These are phyloP conservation scores for Davidsoniella eucalypti DNA, from an alignment of 2,329 filamentous ascomycete species.

Conservation along the genomic window DNA sequence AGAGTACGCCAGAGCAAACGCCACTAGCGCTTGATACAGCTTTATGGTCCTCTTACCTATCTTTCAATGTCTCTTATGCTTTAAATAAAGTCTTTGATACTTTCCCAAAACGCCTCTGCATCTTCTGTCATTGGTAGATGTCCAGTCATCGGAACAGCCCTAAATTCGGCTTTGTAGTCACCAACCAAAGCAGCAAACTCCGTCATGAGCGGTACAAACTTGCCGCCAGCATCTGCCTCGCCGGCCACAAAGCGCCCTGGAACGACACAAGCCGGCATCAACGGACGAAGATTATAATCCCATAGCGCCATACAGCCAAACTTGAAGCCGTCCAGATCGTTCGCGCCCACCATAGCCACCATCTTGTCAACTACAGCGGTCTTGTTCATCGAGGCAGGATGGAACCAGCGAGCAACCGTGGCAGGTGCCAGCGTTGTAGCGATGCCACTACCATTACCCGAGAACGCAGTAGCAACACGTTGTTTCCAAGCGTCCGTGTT, in stretches of 20 bases:
- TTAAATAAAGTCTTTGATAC: constrained; percentile 42
- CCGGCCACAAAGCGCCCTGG: constrained; percentile 57
- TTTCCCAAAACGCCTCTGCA: constrained; percentile 48
- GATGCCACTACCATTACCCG: constrained; percentile 40
- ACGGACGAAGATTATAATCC: constrained; percentile 48
- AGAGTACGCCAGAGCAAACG: too few relatives aligned
- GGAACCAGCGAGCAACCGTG: constrained; percentile 69
- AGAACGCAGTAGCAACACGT: constrained; percentile 50
- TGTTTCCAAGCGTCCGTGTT: constrained; percentile 71
- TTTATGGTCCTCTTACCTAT: background rate
- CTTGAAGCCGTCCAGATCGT: constrained; percentile 53
- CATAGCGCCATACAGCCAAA: constrained; percentile 54
- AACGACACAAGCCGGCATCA: constrained; percentile 36
- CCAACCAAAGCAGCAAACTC: constrained; percentile 48
- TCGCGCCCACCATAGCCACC: constrained; percentile 50
- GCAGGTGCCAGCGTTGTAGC: constrained; percentile 44
- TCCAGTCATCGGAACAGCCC: constrained; percentile 51
- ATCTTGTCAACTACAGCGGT: constrained; percentile 38
- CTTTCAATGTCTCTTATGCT: background rate
- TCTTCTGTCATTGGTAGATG: constrained; percentile 77
- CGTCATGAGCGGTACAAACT: constrained; percentile 64
- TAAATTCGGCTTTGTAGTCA: constrained; percentile 37
- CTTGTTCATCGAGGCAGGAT: constrained; percentile 30
- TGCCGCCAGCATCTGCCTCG: constrained; percentile 50
- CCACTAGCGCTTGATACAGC: too few relatives aligned